Base-by-base conservation (phyloP, 2,329 filamentous ascomycete species). In the Hirsutella rhossiliensis region DNA sequence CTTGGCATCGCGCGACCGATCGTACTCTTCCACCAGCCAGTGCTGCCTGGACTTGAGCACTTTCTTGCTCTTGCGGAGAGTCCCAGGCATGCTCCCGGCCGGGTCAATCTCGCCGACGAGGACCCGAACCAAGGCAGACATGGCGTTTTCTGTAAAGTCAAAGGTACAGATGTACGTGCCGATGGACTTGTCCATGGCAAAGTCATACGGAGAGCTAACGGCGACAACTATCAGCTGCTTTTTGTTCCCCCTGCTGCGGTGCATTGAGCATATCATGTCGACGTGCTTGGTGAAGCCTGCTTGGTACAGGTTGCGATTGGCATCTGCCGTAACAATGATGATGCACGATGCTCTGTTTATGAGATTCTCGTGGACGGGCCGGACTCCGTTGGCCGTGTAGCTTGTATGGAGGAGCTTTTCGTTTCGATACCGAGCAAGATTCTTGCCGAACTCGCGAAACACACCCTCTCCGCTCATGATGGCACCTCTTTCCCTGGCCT, bases 271-370 rank as follows among this genome's bases (percentile, higher is more conserved):
- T 64, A 96, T 90, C 83, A 94, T 92, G 12, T 89, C 84, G 9
- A 96, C 86, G 52, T 97, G 90, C 60, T 96, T 97, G 2, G 90
- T 90, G 59, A 97, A 97, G 0, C 88, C 88, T 42, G 87, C 80
- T 60, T 97, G 90, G 57, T 96, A 97, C 13, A 94, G 67, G 57
- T 97, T 96, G 36, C 89, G 76, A 58, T 95, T 95, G 1, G 89
- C 89, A 64, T 97, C 90, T 11, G 90, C 90, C 0, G 90, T 96
- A 29, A 96, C 76, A 42, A 96, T 82, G 49, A 97, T 84, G 49
- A 96, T 87, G 4, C 85, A 87, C 42, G 84, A 87, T 11, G 89
- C 88, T 53, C 88, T 75, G 51, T 89, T 85, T 59, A 96, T 94
- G 17, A 96, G 71, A 49, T 90, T 92, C 56, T 97, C 90, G 58